A percentile compares a stretch with the other conserved stretches of the same genome.
These are phyloP conservation scores for Cryptococcus sp. DNA, from an alignment of 1,284 basidiomycete species.

Conservation along the genomic window DNA sequence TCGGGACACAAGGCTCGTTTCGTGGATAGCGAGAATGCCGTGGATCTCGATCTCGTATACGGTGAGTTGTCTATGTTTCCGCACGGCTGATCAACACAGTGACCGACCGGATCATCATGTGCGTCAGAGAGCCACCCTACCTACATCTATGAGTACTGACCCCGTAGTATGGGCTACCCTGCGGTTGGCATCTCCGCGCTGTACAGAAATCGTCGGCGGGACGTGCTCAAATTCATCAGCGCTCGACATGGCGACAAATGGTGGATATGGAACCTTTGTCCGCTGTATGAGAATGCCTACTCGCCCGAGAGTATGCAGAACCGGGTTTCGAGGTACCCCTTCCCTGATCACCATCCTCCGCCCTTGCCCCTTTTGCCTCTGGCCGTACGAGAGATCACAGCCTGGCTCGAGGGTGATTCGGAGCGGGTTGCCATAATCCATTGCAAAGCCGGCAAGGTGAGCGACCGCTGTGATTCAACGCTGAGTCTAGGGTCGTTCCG, in stretches of 20 bases:
- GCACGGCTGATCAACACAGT: slow-evolving; percentile 19
- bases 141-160: background rate
- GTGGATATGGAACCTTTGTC: slow-evolving; percentile 84
- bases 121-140: no score
- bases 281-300: slow-evolving; percentile 53
- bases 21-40: slow-evolving; percentile 60
- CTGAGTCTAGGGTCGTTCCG: slow-evolving; percentile 63
- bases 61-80: slow-evolving; percentile 49
- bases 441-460: slow-evolving; percentile 65
- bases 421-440: slow-evolving; percentile 75
- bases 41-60: slow-evolving; percentile 78
- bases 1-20: slow-evolving; percentile 65
- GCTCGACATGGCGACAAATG: slow-evolving; percentile 67
- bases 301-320: slow-evolving; percentile 47
- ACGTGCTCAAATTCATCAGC: slow-evolving; percentile 71
- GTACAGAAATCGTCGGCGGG: slow-evolving; percentile 73
- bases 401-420: slow-evolving; percentile 66
- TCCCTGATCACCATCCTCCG: slow-evolving; percentile 82
- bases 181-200: slow-evolving; percentile 70
- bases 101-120: slow-evolving; percentile 60
- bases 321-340: slow-evolving; percentile 75
- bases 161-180: slow-evolving; percentile 59
- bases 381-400: slow-evolving; percentile 67
- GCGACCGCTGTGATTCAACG: slow-evolving; percentile 2
- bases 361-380: slow-evolving; percentile 74